Base-by-base conservation (phyloP, 768 basidiomycete species). In the Cyclocybe cylindracea region DNA sequence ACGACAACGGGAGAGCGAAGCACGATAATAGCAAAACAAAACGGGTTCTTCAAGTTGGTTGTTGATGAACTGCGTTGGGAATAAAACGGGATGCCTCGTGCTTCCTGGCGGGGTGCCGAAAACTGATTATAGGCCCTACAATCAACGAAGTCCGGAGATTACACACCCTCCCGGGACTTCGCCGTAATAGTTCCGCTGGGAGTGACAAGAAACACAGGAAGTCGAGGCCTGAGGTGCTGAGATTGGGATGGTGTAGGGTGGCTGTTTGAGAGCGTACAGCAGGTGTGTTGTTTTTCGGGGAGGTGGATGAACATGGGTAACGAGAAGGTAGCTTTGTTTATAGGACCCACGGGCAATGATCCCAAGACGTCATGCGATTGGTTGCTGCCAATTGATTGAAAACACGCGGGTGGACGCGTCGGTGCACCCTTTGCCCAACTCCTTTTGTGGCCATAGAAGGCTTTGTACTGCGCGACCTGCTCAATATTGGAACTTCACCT, bases 11-110 rank as follows among this genome's bases (percentile, higher is more conserved):
- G 61, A 55, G 48, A 61, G 48, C 59, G 64, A 57, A 64, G 58
- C 65, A 64, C 65, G 64, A 66, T 63, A 63, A 65, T 63, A 63
- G 54, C 56, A 66, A 58, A 56, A 58, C 61, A 62, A 66, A 66
- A 66, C 61, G 61, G 56, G 61, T 61, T 58, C 59, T 60, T 52
- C 47, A 60, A 58, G 60, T 56, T 61, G 60, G 55, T 62, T 58
- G 54, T 61, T 49, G 62, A 59, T 55, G 61, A 61, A 67, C 52
- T 60, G 51, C 63, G 66, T 63, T 67, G 70, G 67, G 70, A 68
- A 69, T 55, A 66, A 67, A 68, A 66, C 62, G 59, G 65, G 62
- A 52, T 48, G 73, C 73, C 74, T 74, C 74, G 74, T 74, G 74
- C 68, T 66, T 58, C 24, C 61, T 65, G 58, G 61, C 65, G 61